Conservation (phyloP, 495 filamentous ascomycete genomes). For the Aspergillus ellipticus region DNA sequence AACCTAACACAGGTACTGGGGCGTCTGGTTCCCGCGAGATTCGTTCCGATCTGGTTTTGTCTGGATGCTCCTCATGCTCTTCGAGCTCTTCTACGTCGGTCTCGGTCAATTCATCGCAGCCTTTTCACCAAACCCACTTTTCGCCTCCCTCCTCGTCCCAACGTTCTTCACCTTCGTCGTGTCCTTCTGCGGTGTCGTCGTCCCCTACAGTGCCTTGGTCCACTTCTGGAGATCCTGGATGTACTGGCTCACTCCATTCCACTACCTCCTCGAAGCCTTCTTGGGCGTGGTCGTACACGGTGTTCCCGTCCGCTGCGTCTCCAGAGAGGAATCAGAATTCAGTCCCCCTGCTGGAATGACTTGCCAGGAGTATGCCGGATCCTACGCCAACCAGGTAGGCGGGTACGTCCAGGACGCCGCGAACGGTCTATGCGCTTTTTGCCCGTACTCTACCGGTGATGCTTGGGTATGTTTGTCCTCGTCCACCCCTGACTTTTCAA, state of each 20-base stretch:
- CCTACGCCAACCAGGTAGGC: conserved; percentile 39
- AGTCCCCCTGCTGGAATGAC: conserved; percentile 45
- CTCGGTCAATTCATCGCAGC: conserved; percentile 76
- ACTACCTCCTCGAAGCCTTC: conserved; percentile 58
- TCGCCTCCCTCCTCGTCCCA: conserved; percentile 66
- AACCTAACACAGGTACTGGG: conserved; percentile 38
- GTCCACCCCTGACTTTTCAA: background rate
- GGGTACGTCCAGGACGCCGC: conserved; percentile 50
- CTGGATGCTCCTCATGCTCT: conserved; percentile 61
- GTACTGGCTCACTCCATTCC: conserved; percentile 64
- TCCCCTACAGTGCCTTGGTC: conserved; percentile 51
- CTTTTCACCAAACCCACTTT: conserved; percentile 65
- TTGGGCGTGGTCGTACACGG: conserved; percentile 52
- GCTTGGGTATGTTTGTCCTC: conserved; percentile 45
- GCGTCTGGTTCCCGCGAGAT: conserved; percentile 50
- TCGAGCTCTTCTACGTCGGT: conserved; percentile 68
- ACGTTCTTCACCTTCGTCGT: conserved; percentile 62
- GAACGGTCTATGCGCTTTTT: conserved; percentile 55
- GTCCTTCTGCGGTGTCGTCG: conserved; percentile 61
- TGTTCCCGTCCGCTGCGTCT: conserved; percentile 51
- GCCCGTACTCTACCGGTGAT: conserved; percentile 54
- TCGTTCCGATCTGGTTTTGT: conserved; percentile 53
- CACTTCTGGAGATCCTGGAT: conserved; percentile 66
- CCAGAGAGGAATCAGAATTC: conserved; percentile 56
- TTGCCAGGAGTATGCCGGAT: conserved; percentile 49